These are phyloP conservation scores for Colletotrichum truncatum DNA, from an alignment of 2,329 filamentous ascomycete genomes.

Conservation along the genomic window DNA sequence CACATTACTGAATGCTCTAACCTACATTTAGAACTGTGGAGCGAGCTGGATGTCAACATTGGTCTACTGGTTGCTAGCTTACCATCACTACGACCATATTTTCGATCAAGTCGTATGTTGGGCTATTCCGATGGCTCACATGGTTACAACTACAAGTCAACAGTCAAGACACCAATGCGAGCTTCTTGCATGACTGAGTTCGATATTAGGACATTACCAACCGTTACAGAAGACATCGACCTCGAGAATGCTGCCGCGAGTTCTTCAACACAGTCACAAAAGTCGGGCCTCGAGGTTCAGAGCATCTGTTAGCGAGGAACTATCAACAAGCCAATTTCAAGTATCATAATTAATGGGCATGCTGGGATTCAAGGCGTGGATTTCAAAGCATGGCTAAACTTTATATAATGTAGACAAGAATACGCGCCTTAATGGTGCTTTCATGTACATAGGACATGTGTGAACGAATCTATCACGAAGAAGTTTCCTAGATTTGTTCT, in stretches of 20 bases:
- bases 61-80: conserved; percentile 20
- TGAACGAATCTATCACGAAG: not conserved
- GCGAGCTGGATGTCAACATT: conserved; percentile 21
- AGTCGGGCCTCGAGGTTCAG: not conserved
- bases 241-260: conserved; percentile 1
- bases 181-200: not conserved
- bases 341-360: not conserved
- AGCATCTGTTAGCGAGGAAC: not conserved
- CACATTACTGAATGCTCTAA: too few species aligned
- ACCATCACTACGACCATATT: conserved; percentile 22
- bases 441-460: not conserved
- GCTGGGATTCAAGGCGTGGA: not conserved
- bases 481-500: not conserved
- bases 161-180: conserved; percentile 5
- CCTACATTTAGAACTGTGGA: conserved; percentile 16
- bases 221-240: not conserved
- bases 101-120: conserved; percentile 10
- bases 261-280: not conserved
- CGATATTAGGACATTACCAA: conserved; percentile 2
- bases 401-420: not conserved
- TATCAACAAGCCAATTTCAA: not conserved
- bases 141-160: conserved; percentile 20
- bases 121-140: conserved; percentile 19
- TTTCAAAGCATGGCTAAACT: not conserved
- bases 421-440: too few species aligned